These are phyloP conservation scores for Ceratocystis harringtonii DNA, from an alignment of 2,329 filamentous ascomycete genomes.

Conservation along the genomic window DNA sequence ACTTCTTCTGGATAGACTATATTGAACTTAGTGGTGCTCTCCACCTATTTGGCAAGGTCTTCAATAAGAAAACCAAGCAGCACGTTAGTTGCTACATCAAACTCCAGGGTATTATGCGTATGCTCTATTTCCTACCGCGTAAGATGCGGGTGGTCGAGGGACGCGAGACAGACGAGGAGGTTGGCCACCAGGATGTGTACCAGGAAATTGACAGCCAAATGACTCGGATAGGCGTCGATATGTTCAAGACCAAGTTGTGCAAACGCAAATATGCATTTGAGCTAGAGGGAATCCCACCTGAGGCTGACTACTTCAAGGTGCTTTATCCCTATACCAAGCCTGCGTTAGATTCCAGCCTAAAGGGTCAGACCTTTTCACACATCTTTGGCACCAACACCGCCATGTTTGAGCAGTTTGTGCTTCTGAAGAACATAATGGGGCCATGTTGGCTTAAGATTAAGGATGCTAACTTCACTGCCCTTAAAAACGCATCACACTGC, in stretches of 20 bases:
- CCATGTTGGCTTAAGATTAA: slow-evolving; percentile 93
- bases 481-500: slow-evolving; percentile 93
- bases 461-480: slow-evolving; percentile 63
- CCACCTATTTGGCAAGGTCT: slow-evolving; percentile 90
- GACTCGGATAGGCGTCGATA: slow-evolving; percentile 68
- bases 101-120: slow-evolving; percentile 83
- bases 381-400: slow-evolving; percentile 89
- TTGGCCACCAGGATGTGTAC: slow-evolving; percentile 82
- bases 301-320: slow-evolving; percentile 87
- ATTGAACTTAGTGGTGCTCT: slow-evolving; percentile 81
- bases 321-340: slow-evolving; percentile 76
- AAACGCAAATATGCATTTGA: slow-evolving; percentile 93
- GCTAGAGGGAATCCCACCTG: slow-evolving; percentile 68
- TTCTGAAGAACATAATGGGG: slow-evolving; percentile 98
- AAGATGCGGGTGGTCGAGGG: slow-evolving; percentile 42
- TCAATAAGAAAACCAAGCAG: slow-evolving; percentile 64
- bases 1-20: slow-evolving; percentile 96
- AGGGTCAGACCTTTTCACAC: slow-evolving; percentile 81
- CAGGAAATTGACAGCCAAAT: slow-evolving; percentile 78
- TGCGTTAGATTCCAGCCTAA: slow-evolving; percentile 48
- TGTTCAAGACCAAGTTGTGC: slow-evolving; percentile 88
- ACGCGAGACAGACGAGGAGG: slow-evolving; percentile 56
- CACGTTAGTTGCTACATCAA: slow-evolving; percentile 93
- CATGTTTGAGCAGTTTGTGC: slow-evolving; percentile 92
- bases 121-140: slow-evolving; percentile 83